Base-by-base conservation (phyloP, 1,284 basidiomycete genomes). In the Somion occarium region DNA sequence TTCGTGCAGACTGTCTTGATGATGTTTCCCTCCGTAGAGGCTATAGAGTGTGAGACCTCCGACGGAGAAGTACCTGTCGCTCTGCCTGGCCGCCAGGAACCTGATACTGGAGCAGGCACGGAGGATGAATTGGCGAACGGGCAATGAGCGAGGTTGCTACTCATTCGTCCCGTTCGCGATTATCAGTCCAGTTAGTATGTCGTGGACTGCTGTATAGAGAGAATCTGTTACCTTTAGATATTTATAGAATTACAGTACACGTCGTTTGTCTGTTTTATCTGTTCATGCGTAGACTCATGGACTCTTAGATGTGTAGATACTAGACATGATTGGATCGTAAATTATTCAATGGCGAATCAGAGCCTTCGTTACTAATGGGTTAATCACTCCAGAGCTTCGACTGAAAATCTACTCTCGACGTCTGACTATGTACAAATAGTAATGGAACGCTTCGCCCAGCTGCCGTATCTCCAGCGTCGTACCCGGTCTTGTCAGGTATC, bases 371-470 rank as follows among this genome's bases (percentile, higher is more conserved):
- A n/a, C n/a, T n/a, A n/a, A n/a, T n/a, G n/a, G n/a, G n/a, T n/a
- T n/a, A n/a, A n/a, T n/a, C n/a, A n/a, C n/a, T n/a, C n/a, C n/a
- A n/a, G n/a, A n/a, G n/a, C n/a, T n/a, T n/a, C 15, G 30, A 34
- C 30, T 15, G 15, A 7, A 15, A 34, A 7, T 7, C 30, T 41
- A 41, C 18, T 41, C 39, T 41, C 19, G 39, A 5, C 20, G 13
- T 49, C 59, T 44, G 38, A 66, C 53, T 43, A 77, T 78, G 66
- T 93, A 94, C 63, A 92, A 71, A 65, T 88, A 93, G 68, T 93
- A 94, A 67, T 91, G 90, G 62, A 93, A 93, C 3, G 83, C 82
- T 50, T 92, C 88, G 27, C 88, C 85, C 42, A 88, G 68, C 56
- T 80, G 73, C 56, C 76, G 80, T 57, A 87, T 74, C 61, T 87